Conservation (phyloP, 192 early-diverging fungal genomes). For the Martensiomyces pterosporus region DNA sequence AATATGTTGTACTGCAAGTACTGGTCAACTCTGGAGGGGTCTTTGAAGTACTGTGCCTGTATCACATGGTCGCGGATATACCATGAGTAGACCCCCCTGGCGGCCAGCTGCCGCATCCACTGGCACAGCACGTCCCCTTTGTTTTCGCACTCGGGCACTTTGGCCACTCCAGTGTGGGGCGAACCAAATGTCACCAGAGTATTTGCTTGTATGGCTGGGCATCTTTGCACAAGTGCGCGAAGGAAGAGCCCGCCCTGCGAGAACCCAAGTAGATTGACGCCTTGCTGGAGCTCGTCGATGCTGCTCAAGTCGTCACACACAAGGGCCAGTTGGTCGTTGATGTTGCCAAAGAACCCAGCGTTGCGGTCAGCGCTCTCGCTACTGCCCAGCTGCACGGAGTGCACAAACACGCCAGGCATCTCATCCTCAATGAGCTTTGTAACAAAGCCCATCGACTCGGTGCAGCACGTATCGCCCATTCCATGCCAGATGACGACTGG, state of each 20-base stretch:
- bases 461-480: constrained; percentile 82
- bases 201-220: constrained; percentile 66
- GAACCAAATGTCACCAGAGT: constrained; percentile 85
- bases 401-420: constrained; percentile 67
- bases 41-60: constrained; percentile 95
- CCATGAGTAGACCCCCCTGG: constrained; percentile 74
- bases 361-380: constrained; percentile 69
- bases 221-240: constrained; percentile 79
- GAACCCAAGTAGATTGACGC: constrained; percentile 91
- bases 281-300: constrained; percentile 59
- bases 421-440: constrained; percentile 33
- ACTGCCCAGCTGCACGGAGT: constrained; percentile 68
- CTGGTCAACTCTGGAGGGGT: constrained; percentile 54
- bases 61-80: constrained; percentile 81
- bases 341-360: constrained; percentile 80
- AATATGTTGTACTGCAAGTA: constrained; percentile 81
- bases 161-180: constrained; percentile 76
- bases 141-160: constrained; percentile 72
- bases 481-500: constrained; percentile 85
- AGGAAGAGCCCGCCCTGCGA: constrained; percentile 73
- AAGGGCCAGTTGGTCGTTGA: constrained; percentile 72
- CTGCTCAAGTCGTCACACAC: constrained; percentile 66
- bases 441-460: constrained; percentile 59
- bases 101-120: constrained; percentile 72
- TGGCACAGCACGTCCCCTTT: constrained; percentile 56